Conservation (phyloP, 345 rosid genomes). For the Schrenkiella parvula region DNA sequence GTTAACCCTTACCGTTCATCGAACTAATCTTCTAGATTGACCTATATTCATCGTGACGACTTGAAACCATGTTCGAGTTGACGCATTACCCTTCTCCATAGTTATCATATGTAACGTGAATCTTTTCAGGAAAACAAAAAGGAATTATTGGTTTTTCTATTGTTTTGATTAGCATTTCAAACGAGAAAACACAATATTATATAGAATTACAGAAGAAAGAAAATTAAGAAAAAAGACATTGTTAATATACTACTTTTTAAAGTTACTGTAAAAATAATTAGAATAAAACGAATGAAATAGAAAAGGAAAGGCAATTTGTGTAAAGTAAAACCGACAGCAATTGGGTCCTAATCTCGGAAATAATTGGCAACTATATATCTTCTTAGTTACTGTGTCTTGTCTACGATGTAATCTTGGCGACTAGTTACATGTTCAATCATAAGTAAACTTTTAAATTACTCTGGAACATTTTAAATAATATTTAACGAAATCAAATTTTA, state of each 20-base stretch:
- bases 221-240: background rate
- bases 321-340: background rate
- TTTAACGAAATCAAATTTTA: background rate
- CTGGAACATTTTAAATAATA: background rate
- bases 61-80: background rate
- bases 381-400: constrained; percentile 18
- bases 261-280: background rate
- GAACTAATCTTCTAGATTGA: background rate
- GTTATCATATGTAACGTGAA: background rate
- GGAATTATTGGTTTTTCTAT: too few species aligned
- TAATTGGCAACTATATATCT: constrained; percentile 8
- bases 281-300: background rate
- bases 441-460: background rate
- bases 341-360: constrained; percentile 1
- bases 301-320: background rate
- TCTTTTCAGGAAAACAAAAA: too few species aligned
- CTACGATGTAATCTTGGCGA: background rate
- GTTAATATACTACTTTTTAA: too few species aligned
- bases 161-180: background rate
- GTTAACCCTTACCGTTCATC: background rate
- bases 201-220: background rate
- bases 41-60: background rate
- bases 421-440: background rate
- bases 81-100: background rate
- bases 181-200: background rate